Conservation (phyloP, 148 eudicot genomes). For the Chenopodium formosanum region DNA sequence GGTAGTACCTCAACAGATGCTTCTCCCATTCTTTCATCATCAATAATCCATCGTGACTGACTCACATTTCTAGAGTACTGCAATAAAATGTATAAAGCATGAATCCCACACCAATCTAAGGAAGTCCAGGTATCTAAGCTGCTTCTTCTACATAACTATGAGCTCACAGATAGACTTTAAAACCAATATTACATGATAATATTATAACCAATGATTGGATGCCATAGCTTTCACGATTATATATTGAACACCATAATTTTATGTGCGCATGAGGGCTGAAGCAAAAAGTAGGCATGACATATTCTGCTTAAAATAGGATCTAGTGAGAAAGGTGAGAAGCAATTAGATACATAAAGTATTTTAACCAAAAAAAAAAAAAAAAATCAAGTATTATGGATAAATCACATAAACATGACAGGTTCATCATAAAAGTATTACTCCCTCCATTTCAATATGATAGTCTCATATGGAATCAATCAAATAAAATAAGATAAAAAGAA, state of each 20-base stretch:
- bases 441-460: too few relatives aligned
- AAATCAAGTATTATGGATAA: too few relatives aligned
- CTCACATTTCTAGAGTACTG: conserved; percentile 95
- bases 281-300: neutral
- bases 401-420: too few relatives aligned
- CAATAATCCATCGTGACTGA: conserved; percentile 94
- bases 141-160: neutral
- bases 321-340: too few relatives aligned
- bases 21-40: conserved; percentile 97
- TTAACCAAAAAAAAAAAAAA: too few relatives aligned
- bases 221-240: neutral
- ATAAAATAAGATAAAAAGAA: too few relatives aligned
- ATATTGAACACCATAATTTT: neutral
- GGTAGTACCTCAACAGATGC: conserved; percentile 84
- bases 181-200: neutral
- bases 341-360: too few relatives aligned
- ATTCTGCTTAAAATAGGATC: too few relatives aligned
- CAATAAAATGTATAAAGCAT: conserved; percentile 25
- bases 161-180: neutral
- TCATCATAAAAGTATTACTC: too few relatives aligned
- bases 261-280: neutral
- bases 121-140: neutral
- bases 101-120: conserved; percentile 9
- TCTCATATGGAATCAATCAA: too few relatives aligned
- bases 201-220: neutral